Percentiles rank a stretch among this genome's conserved stretches.
Conservation (phyloP, 1,139 yeast genomes). For the Geotrichum fermentans region DNA sequence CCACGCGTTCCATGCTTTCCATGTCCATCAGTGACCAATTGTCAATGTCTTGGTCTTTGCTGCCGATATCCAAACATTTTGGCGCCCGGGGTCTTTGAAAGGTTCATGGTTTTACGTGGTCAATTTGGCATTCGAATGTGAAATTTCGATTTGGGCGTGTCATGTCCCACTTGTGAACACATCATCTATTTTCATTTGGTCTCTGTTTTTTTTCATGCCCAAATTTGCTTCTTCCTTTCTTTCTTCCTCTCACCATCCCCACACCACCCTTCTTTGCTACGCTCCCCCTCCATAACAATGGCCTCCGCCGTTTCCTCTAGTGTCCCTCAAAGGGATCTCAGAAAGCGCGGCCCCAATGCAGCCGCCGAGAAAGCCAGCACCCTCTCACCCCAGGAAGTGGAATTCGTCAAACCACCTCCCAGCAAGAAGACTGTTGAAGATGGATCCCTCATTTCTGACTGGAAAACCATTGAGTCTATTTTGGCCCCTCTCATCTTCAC, state of each 20-base stretch:
- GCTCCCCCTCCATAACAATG: constrained; percentile 13
- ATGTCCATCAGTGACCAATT: too few species aligned
- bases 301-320: constrained; percentile 21
- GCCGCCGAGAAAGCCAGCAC: constrained; percentile 1
- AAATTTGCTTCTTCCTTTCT: not conserved
- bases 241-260: not conserved
- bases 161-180: not conserved
- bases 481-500: constrained; percentile 58
- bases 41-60: too few species aligned
- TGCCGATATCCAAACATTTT: too few species aligned
- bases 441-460: constrained; percentile 20
- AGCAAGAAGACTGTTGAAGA: constrained; percentile 9
- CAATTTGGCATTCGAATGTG: not conserved
- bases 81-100: too few species aligned
- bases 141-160: not conserved
- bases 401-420: constrained; percentile 9
- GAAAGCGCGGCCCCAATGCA: constrained; percentile 17
- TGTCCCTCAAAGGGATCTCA: constrained; percentile 18
- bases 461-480: constrained; percentile 41
- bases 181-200: not conserved
- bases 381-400: constrained; percentile 11
- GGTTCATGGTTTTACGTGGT: too few species aligned
- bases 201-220: too few species aligned
- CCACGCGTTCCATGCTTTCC: too few species aligned
- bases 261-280: not conserved